phyloP scores from a whole-genome alignment of 805 yeast species.

The Torulaspora franciscae region DNA sequence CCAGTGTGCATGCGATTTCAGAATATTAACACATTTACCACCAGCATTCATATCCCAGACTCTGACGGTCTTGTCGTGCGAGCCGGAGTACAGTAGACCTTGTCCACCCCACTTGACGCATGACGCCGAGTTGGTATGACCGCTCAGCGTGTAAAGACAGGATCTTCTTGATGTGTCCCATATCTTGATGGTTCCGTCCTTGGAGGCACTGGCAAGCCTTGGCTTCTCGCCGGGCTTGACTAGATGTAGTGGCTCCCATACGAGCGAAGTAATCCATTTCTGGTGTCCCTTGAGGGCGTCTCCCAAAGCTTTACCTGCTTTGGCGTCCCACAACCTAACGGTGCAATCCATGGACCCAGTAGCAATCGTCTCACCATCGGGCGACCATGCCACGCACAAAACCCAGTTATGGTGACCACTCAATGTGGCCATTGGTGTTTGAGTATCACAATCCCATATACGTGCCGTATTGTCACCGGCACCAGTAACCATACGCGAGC shows the following conservation, averaged over 20 bases:
- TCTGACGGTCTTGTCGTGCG: slow-evolving; percentile 91
- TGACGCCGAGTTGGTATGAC: slow-evolving; percentile 84
- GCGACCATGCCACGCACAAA: slow-evolving; percentile 83
- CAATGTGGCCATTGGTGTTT: slow-evolving; percentile 78
- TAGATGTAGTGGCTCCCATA: slow-evolving; percentile 93
- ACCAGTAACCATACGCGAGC: slow-evolving; percentile 85
- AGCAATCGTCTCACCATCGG: slow-evolving; percentile 85
- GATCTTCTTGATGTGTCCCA: slow-evolving; percentile 80
- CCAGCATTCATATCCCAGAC: slow-evolving; percentile 77
- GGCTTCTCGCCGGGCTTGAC: slow-evolving; percentile 61
- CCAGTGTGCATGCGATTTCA: slow-evolving; percentile 96
- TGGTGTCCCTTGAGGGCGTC: slow-evolving; percentile 72
- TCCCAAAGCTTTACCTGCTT: slow-evolving; percentile 69
- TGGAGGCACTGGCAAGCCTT: slow-evolving; percentile 79
- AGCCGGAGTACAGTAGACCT: slow-evolving; percentile 76
- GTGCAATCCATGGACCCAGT: slow-evolving; percentile 96
- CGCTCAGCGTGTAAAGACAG: slow-evolving; percentile 67
- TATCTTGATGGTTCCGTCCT: slow-evolving; percentile 81
- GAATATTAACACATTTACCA: slow-evolving; percentile 72
- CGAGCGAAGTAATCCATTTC: slow-evolving; percentile 82
- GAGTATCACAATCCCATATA: slow-evolving; percentile 94
- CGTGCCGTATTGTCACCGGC: slow-evolving; percentile 96
- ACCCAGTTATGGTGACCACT: slow-evolving; percentile 93
- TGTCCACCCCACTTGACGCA: slow-evolving; percentile 98
- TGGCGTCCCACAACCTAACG: slow-evolving; percentile 79